Conservation (phyloP, 2,329 filamentous ascomycete genomes). For the Cercospora janseana region DNA sequence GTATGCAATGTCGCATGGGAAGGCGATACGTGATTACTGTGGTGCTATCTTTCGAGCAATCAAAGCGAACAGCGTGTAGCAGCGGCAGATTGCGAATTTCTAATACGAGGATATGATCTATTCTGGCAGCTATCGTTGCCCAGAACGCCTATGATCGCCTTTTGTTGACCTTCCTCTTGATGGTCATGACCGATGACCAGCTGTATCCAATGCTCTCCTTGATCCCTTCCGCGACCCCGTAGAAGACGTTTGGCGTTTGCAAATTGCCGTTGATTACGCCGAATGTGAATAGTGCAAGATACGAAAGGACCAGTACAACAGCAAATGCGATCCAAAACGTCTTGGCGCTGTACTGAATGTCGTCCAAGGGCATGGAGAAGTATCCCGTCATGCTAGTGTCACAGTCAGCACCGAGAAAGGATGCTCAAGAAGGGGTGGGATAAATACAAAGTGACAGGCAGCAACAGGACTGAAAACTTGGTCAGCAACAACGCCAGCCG, state of each 20-base stretch:
- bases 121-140: neutral
- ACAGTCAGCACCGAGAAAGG: constrained; percentile 43
- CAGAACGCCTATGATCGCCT: constrained; percentile 1
- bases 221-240: constrained; percentile 21
- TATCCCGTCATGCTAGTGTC: constrained; percentile 62
- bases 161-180: constrained; percentile 9
- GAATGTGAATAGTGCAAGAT: constrained; percentile 58
- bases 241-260: constrained; percentile 38
- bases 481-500: constrained; percentile 69
- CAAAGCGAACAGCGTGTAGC: constrained; percentile 19
- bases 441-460: constrained; percentile 57
- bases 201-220: constrained; percentile 16
- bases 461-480: constrained; percentile 72
- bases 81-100: neutral
- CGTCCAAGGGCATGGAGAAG: constrained; percentile 65
- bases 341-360: constrained; percentile 58
- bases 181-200: constrained; percentile 11
- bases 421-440: neutral
- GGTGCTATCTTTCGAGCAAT: constrained; percentile 28
- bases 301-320: constrained; percentile 60
- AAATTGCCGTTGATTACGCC: constrained; percentile 58
- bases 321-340: constrained; percentile 67
- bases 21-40: constrained; percentile 28
- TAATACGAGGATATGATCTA: neutral
- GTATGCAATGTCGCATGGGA: constrained; percentile 29